Base-by-base conservation (phyloP, 2,329 filamentous ascomycete genomes). In the Monosporascus sp. region DNA sequence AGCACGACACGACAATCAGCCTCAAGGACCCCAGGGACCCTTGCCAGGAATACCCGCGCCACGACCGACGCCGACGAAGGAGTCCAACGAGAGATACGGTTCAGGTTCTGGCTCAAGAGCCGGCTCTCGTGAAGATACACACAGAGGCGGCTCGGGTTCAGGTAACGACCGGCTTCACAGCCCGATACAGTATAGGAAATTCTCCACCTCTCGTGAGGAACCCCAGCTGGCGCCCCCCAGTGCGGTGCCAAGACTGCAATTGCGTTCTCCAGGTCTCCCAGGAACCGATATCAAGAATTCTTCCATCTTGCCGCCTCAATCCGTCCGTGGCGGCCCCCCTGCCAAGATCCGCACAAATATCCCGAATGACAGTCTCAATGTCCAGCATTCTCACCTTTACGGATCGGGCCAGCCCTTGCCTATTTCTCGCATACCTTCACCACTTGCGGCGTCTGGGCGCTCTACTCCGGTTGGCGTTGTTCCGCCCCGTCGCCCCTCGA, bases 81-180 rank as follows among this genome's bases (percentile, higher is more conserved):
- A 70, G 63, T 17, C 56, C 59, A 8, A 46, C 60, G 3, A 58
- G 60, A 20, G 67, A 70, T 63, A 65, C 26, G 60, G 58, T 18
- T 60, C 55, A 9, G 61, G 51, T 24, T 49, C 57, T 22, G 58
- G 56, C 46, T 66, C 68, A 3, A 64, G 67, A 24, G 59, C 59
- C 1, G 53, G 56, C 5, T 64, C 64, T 6, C 62, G 65, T 35
- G 52, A 54, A 0, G 78, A 81, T 44, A 72, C 79, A 9, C 75
- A 82, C 44, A 71, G 80, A 43, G 83, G 80, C 57, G 78, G 79
- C 35, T 83, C 80, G 0, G 79, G 83, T 22, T 72, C 78, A 3
- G 81, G 79, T 64, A 74, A 67, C n/a, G 72, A 72, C 28, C 70
- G 70, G 9, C 67, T 47, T 69, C 71, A 22, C 53, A 71, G 74